Conservation (phyloP, 1,284 basidiomycete species). For the Agaricales sp. region DNA sequence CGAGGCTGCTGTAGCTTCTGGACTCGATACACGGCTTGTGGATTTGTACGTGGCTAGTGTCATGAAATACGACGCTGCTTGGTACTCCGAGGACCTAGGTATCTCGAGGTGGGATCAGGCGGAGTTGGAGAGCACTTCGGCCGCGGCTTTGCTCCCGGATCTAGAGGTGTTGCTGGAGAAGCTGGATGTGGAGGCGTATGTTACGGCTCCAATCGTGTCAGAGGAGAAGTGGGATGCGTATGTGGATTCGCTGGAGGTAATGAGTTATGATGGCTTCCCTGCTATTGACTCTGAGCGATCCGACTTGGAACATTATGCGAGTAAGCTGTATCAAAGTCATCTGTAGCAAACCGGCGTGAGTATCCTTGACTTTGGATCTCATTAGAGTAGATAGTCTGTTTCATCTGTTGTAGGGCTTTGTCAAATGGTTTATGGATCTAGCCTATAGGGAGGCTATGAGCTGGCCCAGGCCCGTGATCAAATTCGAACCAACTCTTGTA, state of each 20-base stretch:
- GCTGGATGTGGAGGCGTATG: background rate
- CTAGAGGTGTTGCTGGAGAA: conserved; percentile 11
- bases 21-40: conserved; percentile 12
- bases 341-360: too few species aligned
- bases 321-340: too few species aligned
- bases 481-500: too few species aligned
- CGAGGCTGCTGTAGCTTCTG: conserved; percentile 16
- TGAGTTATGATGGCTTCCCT: too few species aligned
- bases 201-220: background rate
- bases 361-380: too few species aligned
- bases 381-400: too few species aligned
- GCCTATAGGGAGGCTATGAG: too few species aligned
- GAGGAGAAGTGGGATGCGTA: conserved; percentile 1
- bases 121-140: conserved; percentile 11
- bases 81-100: conserved; percentile 16
- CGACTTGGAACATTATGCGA: too few species aligned
- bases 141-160: conserved; percentile 10
- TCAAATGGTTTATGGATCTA: too few species aligned
- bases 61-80: conserved; percentile 14
- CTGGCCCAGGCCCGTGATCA: too few species aligned
- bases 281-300: too few species aligned
- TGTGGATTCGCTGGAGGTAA: background rate
- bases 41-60: conserved; percentile 14
- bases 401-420: too few species aligned
- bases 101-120: conserved; percentile 7